A percentile compares a stretch with the other conserved stretches of the same genome.
phyloP scores from a whole-genome alignment of 2,329 filamentous ascomycete genomes.

The Hypoxylon sp. region DNA sequence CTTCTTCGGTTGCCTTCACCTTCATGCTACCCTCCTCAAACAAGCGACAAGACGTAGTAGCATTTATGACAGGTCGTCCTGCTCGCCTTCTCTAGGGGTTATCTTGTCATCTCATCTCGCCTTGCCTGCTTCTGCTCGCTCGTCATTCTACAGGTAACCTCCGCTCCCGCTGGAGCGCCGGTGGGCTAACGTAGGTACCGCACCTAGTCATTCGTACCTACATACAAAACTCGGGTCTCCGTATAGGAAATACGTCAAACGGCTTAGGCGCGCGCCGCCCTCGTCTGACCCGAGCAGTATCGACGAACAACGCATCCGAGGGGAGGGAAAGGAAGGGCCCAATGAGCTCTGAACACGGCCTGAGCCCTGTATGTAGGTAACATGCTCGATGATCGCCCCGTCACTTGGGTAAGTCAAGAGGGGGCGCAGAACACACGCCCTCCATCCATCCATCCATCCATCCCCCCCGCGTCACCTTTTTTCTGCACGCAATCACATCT shows the following conservation, averaged over 20 bases:
- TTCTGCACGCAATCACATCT: slow-evolving; percentile 34
- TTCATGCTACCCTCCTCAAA: not conserved
- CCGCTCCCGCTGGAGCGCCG: too few relatives aligned
- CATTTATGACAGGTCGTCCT: slow-evolving; percentile 26
- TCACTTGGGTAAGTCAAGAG: slow-evolving; percentile 9
- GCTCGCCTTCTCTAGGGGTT: slow-evolving; percentile 10
- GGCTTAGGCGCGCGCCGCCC: too few relatives aligned
- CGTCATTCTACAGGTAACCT: slow-evolving; percentile 1
- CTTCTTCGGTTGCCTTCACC: too few relatives aligned
- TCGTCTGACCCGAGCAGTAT: too few relatives aligned
- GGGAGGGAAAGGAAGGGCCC: not conserved
- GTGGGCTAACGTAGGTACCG: too few relatives aligned
- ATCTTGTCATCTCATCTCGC: slow-evolving; percentile 6
- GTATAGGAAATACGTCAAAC: too few relatives aligned
- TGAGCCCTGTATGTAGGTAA: slow-evolving; percentile 3
- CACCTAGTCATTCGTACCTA: too few relatives aligned
- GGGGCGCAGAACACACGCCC: too few relatives aligned
- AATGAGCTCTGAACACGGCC: not conserved
- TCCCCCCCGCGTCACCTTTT: slow-evolving; percentile 18
- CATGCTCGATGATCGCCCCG: not conserved
- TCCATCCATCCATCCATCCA: too few relatives aligned
- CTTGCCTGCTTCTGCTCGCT: not conserved
- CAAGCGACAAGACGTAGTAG: slow-evolving; percentile 13
- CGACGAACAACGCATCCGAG: too few relatives aligned
- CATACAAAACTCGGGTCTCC: not conserved